Base-by-base conservation (phyloP, 2,329 filamentous ascomycete genomes). In the Elsinoe necatrix region DNA sequence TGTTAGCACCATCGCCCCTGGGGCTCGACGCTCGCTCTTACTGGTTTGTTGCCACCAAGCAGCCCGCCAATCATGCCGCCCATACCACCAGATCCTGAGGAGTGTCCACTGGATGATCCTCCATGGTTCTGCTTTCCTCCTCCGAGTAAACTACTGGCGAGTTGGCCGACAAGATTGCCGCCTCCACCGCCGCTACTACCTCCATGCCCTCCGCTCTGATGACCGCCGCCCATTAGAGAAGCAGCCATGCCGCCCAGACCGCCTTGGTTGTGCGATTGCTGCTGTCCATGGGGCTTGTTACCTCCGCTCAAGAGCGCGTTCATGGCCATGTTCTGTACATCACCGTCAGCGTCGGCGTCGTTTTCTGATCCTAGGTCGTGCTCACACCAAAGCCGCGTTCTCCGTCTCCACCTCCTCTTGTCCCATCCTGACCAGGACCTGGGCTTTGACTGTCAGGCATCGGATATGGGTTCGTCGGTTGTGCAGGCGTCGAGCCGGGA, bases 401-500 rank as follows among this genome's bases (percentile, higher is more conserved):
- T 48, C 61, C 61, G 42, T 60, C 62, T 45, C 62, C 60, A 43
- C 61, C 61, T 6, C 63, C 66, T 54, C 66, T 61, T 18, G 60
- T 62, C 18, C 61, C 61, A 39, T 60, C 58, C 35, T 60, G 56
- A 31, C 58, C 61, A 11, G 56, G 56, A 9, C 61, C 58, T 9
- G 48, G 48, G 29, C 41, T 56, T n/a, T 48, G 23, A 59, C 63
- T 54, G 56, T 58, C 55, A 41, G 70, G 70, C 51, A 60, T 61
- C 43, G 62, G 58, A 57, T 70, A 72, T 16, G 70, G 70, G 55
- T 66, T 67, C 27, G 64, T 63, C 25, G 62, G 61, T 35, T 64
- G 64, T 42, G 66, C 68, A 43, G 71, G 71, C 45, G 71, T 73
- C 39, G 61, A 63, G 50, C 68, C 67, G 18, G 69, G 68, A 11